phyloP scores from a whole-genome alignment of 345 rosid genomes.

The Theobroma cacao region DNA sequence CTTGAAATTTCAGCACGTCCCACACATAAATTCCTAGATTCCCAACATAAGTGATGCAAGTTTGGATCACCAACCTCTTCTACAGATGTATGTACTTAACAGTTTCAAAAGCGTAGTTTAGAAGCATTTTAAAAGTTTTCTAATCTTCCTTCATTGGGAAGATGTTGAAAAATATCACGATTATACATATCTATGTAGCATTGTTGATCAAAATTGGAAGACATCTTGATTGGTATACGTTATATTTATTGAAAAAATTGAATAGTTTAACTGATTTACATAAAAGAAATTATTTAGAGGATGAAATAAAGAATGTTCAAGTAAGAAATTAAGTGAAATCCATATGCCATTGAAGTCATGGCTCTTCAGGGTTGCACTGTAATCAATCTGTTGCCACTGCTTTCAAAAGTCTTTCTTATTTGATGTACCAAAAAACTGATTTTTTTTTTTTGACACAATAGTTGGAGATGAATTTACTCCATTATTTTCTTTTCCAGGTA shows the following conservation, averaged over 20 bases:
- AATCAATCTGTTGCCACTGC: background rate
- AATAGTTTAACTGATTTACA: background rate
- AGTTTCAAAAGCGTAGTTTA: conserved; percentile 9
- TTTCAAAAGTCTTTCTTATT: background rate
- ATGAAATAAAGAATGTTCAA: background rate
- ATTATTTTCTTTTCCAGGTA: background rate
- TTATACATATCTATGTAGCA: conserved; percentile 1
- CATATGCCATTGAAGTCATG: background rate
- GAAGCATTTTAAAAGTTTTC: background rate
- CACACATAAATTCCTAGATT: conserved; percentile 72
- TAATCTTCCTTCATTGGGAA: background rate
- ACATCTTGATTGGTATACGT: background rate
- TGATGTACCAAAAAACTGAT: background rate
- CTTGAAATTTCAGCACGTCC: conserved; percentile 60
- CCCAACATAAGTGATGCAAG: conserved; percentile 77
- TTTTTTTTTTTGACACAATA: background rate
- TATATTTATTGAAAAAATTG: background rate
- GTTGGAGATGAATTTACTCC: background rate
- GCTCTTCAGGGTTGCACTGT: background rate
- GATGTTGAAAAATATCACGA: background rate
- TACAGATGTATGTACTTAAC: conserved; percentile 57
- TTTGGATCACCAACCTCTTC: conserved; percentile 88
- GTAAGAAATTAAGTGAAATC: conserved; percentile 2
- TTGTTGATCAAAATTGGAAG: background rate
- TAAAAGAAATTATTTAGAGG: background rate